phyloP scores from a whole-genome alignment of 108 stramenopile species.

The Schizochytrium sp. region DNA sequence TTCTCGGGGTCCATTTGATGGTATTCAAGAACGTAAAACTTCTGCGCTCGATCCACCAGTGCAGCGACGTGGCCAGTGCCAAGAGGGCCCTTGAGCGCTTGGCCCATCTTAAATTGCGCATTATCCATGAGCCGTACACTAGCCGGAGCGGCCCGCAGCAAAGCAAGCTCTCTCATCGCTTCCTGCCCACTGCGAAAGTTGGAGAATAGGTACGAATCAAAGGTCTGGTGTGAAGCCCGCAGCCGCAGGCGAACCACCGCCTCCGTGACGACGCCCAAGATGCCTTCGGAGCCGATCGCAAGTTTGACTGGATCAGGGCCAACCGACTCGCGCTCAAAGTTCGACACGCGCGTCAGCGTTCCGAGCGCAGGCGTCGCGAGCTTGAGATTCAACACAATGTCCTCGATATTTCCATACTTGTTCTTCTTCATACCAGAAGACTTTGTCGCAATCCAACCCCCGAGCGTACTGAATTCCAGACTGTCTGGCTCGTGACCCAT shows the following conservation, averaged over 20 bases:
- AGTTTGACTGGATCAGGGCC: conserved; percentile 66
- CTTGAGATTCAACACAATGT: conserved; percentile 70
- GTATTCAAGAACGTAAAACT: conserved; percentile 27
- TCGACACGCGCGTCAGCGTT: neutral
- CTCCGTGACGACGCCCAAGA: conserved; percentile 73
- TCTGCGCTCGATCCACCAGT: conserved; percentile 28
- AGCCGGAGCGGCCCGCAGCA: conserved; percentile 56
- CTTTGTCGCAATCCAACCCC: conserved; percentile 92
- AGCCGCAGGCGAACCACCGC: conserved; percentile 76
- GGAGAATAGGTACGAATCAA: conserved; percentile 65
- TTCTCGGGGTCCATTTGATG: conserved; percentile 36
- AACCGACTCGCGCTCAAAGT: conserved; percentile 61
- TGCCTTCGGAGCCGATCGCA: conserved; percentile 83
- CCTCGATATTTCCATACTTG: conserved; percentile 89
- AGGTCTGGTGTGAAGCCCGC: conserved; percentile 52
- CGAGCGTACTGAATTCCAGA: conserved; percentile 84
- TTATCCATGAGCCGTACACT: conserved; percentile 83
- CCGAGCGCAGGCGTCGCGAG: conserved; percentile 57
- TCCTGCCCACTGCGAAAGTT: conserved; percentile 63
- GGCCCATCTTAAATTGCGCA: conserved; percentile 78
- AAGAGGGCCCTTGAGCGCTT: conserved; percentile 60
- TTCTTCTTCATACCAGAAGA: conserved; percentile 91
- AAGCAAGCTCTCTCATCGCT: conserved; percentile 63
- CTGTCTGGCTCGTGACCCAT: conserved; percentile 92
- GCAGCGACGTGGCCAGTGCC: conserved; percentile 20